Evolutionary conservation across 2,329 filamentous ascomycete species (phyloP), one percentile per base, ranked within the genome.

Genomic region (Trichoderma sp.): DNA sequence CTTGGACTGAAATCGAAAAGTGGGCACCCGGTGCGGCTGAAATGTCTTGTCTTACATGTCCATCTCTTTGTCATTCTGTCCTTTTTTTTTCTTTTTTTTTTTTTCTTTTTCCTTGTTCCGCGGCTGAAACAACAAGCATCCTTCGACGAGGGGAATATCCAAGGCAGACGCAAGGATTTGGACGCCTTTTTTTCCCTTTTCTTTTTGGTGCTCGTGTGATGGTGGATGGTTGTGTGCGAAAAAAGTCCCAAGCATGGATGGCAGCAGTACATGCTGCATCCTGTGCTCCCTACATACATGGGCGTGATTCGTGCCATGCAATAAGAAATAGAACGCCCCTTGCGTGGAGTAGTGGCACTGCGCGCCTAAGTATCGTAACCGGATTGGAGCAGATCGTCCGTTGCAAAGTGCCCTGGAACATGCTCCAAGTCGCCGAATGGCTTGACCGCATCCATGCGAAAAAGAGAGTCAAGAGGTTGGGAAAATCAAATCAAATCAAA

Each of bases 1-100:
- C 15, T 5, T 39, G 22, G 4, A 42, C 9, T 27, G 34, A 10
- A 25, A n/a, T 59, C 12, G 25, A 29, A 59, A 59, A 59, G 56
- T 32, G 56, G 56, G 25, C 29, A 42, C 53, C 45, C 37, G 45
- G 59, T 63, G 59, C 59, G 59, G 59, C 59, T 63, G 59, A 63
- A 52, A 15, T 52, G 45, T 63, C 15, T 61, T 61, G 39, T 60
- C 39, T 19, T 48, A n/a, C n/a, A n/a, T n/a, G 42, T 29, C 35
- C 19, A 50, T 63, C 19, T 37, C 59, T 37, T 39, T 27, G 9
- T 53, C 42, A 15, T 25, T 29, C 29, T n/a, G n/a, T n/a, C n/a
- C n/a, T n/a, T n/a, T 22, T 56, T 13, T 56, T 37, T 29, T 37
- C n/a, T 19, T 25, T 63, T 48, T 32, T 45, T 29, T 48, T 48